Evolutionary conservation across 306 rosid genomes (phyloP).

Genomic region (Trifolium dubium): DNA sequence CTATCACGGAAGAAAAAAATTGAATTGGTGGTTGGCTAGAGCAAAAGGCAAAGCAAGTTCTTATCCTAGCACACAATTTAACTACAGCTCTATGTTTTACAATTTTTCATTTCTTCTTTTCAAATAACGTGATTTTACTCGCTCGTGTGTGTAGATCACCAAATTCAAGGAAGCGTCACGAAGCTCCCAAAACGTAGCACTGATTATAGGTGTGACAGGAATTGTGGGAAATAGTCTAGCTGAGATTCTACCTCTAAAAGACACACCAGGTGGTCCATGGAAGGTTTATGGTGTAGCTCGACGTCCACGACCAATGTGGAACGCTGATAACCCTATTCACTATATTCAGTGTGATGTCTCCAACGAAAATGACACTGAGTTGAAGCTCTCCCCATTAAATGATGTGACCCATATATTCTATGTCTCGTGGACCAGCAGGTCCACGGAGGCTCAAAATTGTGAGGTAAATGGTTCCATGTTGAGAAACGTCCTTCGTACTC

Average conservation of each 20-base stretch:
- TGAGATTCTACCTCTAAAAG: slow-evolving; percentile 58
- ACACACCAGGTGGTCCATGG: slow-evolving; percentile 80
- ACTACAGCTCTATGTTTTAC: not conserved
- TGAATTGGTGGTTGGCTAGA: slow-evolving; percentile 50
- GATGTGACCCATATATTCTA: slow-evolving; percentile 75
- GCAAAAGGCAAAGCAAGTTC: slow-evolving; percentile 48
- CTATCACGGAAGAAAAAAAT: not conserved
- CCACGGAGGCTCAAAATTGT: slow-evolving; percentile 63
- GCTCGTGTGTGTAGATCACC: slow-evolving; percentile 6
- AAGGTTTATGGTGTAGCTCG: slow-evolving; percentile 80
- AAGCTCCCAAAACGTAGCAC: slow-evolving; percentile 45
- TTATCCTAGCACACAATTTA: too few relatives aligned
- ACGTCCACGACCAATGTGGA: slow-evolving; percentile 65
- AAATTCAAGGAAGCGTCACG: slow-evolving; percentile 25
- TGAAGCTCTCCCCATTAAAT: slow-evolving; percentile 57
- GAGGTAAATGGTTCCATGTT: slow-evolving; percentile 63
- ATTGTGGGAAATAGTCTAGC: slow-evolving; percentile 65
- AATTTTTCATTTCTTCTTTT: not conserved
- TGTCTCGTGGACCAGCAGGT: slow-evolving; percentile 58
- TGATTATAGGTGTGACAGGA: slow-evolving; percentile 56
- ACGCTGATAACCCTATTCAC: slow-evolving; percentile 57
- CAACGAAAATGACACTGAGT: slow-evolving; percentile 47
- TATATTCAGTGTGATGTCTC: slow-evolving; percentile 67
- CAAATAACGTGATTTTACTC: not conserved
- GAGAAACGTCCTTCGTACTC: slow-evolving; percentile 48